Evolutionary conservation across 352 stramenopile species (phyloP).

Genomic region (Phytophthora sansomeana): DNA sequence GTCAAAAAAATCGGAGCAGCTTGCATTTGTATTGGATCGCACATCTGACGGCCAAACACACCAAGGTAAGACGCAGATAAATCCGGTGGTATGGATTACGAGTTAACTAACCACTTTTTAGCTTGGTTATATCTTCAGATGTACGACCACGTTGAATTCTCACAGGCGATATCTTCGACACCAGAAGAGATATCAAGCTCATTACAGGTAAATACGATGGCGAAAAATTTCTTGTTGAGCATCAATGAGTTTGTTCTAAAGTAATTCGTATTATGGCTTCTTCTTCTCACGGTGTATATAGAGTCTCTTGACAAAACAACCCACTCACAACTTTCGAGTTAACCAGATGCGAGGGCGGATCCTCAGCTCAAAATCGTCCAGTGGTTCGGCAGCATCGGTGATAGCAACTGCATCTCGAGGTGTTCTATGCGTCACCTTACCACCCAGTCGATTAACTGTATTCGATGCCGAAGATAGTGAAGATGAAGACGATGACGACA

Average conservation of each 20-base stretch:
- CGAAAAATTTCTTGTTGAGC: too few species aligned
- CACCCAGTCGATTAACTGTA: constrained; percentile 48
- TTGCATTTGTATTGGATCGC: constrained; percentile 40
- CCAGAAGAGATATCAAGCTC: background rate
- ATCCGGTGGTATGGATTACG: too few species aligned
- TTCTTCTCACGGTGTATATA: constrained; percentile 6
- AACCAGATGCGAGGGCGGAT: constrained; percentile 28
- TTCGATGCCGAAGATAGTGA: constrained; percentile 71
- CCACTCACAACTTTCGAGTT: constrained; percentile 30
- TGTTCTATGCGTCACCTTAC: constrained; percentile 54
- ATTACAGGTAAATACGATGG: constrained; percentile 26
- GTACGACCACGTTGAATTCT: constrained; percentile 49
- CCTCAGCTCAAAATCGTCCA: constrained; percentile 21
- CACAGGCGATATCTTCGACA: background rate
- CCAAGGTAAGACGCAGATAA: constrained; percentile 27
- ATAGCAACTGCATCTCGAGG: constrained; percentile 62
- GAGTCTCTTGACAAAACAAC: constrained; percentile 8
- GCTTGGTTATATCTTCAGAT: constrained; percentile 53
- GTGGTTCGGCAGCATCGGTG: constrained; percentile 27
- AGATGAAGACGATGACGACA: constrained; percentile 45
- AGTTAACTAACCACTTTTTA: constrained; percentile 23
- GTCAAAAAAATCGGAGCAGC: constrained; percentile 39
- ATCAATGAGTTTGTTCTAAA: too few species aligned
- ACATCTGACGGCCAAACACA: constrained; percentile 15
- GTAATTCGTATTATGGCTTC: too few species aligned